Percentiles rank a stretch among this genome's conserved stretches.
Conservation (phyloP, 805 yeast species). For the Isabelozyma gotoi region DNA sequence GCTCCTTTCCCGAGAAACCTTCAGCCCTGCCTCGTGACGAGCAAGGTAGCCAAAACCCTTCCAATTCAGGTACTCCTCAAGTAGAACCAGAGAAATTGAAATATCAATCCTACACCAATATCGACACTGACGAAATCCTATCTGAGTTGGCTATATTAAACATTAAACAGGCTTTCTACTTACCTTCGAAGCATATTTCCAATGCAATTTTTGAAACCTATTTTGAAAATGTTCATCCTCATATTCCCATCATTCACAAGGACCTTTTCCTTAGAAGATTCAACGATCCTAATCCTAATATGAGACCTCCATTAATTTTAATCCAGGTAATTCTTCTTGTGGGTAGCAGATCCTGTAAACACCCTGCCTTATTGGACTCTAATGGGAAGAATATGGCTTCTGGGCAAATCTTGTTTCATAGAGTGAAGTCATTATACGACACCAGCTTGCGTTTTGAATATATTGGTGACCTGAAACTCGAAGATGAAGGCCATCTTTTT, state of each 20-base stretch:
- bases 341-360: constrained; percentile 5
- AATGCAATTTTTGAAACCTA: constrained; percentile 4
- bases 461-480: constrained; percentile 6
- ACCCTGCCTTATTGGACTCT: constrained; percentile 8
- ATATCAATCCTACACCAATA: constrained; percentile 1
- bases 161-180: constrained; percentile 6
- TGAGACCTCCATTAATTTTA: constrained; percentile 9
- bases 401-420: constrained; percentile 1
- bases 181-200: constrained; percentile 6
- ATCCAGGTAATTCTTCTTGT: constrained; percentile 3
- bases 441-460: constrained; percentile 8
- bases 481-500: constrained; percentile 7
- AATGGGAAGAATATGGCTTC: constrained; percentile 3
- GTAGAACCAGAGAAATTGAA: neutral
- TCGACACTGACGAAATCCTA: constrained; percentile 2
- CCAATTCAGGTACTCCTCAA: too few relatives aligned
- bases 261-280: constrained; percentile 7
- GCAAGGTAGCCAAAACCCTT: neutral
- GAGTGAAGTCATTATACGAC: constrained; percentile 8
- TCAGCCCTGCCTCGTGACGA: neutral
- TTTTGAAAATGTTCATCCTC: constrained; percentile 7
- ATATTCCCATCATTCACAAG: constrained; percentile 9
- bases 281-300: constrained; percentile 8
- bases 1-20: too few relatives aligned
- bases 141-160: constrained; percentile 6